Conservation (phyloP, 1,284 basidiomycete species). For the Sparassis latifolia region DNA sequence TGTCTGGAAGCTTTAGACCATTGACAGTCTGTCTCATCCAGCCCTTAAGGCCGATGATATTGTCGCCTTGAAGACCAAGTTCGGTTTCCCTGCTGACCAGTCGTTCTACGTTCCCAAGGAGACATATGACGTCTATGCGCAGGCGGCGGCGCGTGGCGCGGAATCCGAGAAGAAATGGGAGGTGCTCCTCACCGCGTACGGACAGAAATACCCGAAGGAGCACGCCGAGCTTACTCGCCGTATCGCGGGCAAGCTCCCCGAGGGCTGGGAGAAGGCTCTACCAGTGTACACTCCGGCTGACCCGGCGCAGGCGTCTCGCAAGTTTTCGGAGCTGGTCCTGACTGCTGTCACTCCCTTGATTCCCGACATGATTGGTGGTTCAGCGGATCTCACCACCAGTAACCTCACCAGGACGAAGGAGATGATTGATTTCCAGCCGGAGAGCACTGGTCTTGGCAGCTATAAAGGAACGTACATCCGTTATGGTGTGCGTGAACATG, state of each 20-base stretch:
- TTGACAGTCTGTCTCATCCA: constrained; percentile 18
- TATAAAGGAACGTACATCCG: constrained; percentile 91
- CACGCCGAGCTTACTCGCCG: constrained; percentile 84
- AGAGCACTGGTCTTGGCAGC: constrained; percentile 76
- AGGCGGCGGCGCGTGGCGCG: constrained; percentile 68
- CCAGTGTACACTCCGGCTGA: constrained; percentile 82
- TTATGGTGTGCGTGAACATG: constrained; percentile 97
- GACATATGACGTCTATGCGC: constrained; percentile 66
- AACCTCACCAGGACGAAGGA: constrained; percentile 86
- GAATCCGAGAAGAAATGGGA: constrained; percentile 76
- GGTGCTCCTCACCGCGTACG: constrained; percentile 65
- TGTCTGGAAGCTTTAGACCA: not conserved
- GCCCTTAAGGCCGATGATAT: constrained; percentile 94
- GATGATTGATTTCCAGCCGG: constrained; percentile 88
- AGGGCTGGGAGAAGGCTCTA: constrained; percentile 82
- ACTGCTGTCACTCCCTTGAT: constrained; percentile 69
- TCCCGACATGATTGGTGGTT: constrained; percentile 86
- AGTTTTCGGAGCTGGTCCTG: constrained; percentile 88
- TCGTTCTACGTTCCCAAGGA: constrained; percentile 77
- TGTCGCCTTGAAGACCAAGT: constrained; percentile 76
- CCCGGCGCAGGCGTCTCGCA: constrained; percentile 84
- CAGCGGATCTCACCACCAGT: constrained; percentile 89
- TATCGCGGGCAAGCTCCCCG: constrained; percentile 77
- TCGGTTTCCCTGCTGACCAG: constrained; percentile 77
- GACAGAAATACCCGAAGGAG: constrained; percentile 76